phyloP scores from a whole-genome alignment of 139 green algal species.

The Medakamo hakoo region DNA sequence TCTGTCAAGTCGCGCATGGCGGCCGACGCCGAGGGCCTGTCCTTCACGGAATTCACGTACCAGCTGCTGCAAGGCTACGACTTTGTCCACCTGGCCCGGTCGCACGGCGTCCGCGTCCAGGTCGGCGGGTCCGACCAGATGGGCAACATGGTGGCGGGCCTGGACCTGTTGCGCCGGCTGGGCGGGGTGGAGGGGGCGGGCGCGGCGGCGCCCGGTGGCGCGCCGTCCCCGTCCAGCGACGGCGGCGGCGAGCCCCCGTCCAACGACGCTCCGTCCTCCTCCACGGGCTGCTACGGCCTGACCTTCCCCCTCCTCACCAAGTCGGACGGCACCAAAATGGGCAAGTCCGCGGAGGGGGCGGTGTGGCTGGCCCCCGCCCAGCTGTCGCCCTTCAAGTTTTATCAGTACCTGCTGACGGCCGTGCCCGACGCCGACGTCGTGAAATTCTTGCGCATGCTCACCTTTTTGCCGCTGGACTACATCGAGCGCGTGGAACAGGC shows the following conservation, averaged over 20 bases:
- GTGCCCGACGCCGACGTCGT: slow-evolving; percentile 12
- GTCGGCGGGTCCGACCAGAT: slow-evolving; percentile 91
- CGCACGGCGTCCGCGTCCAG: slow-evolving; percentile 71
- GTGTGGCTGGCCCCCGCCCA: slow-evolving; percentile 65
- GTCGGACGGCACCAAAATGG: slow-evolving; percentile 88
- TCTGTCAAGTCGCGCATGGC: slow-evolving; percentile 78
- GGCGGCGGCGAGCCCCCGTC: background rate
- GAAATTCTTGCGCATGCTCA: slow-evolving; percentile 82
- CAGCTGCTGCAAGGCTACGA: slow-evolving; percentile 97
- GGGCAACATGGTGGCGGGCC: slow-evolving; percentile 93
- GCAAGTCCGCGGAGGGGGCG: slow-evolving; percentile 83
- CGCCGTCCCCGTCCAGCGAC: background rate
- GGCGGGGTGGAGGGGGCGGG: slow-evolving; percentile 10
- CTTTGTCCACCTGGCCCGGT: slow-evolving; percentile 79
- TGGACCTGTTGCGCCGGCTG: slow-evolving; percentile 64
- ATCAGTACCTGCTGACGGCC: slow-evolving; percentile 80
- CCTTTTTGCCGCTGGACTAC: slow-evolving; percentile 79
- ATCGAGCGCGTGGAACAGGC: slow-evolving; percentile 38
- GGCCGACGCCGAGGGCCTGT: slow-evolving; percentile 59
- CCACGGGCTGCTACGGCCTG: slow-evolving; percentile 49
- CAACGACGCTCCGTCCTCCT: background rate
- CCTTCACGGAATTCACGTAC: slow-evolving; percentile 95
- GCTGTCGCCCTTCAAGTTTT: slow-evolving; percentile 96
- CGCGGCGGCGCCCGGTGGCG: no score
- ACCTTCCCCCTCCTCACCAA: slow-evolving; percentile 83